These are phyloP conservation scores for Metschnikowia continentalis DNA, from an alignment of 805 yeast genomes.

Conservation along the genomic window DNA sequence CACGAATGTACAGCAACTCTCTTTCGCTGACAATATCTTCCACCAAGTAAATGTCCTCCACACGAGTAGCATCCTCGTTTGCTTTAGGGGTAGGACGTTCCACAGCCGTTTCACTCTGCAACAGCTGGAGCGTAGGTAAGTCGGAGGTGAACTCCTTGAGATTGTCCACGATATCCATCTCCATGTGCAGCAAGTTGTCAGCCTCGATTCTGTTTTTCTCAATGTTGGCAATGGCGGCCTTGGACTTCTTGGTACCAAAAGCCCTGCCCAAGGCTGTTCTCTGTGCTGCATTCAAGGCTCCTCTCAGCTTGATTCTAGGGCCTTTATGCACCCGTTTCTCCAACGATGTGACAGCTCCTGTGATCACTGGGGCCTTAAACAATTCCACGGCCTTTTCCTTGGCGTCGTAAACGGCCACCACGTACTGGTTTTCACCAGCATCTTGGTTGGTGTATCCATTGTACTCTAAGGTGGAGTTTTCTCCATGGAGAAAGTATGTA, in stretches of 20 bases:
- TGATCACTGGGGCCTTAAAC: constrained; percentile 57
- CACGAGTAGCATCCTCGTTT: constrained; percentile 72
- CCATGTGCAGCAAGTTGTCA: constrained; percentile 67
- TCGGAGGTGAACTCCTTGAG: constrained; percentile 66
- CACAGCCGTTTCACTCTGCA: constrained; percentile 51
- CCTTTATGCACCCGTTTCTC: constrained; percentile 53
- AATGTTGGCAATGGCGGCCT: constrained; percentile 76
- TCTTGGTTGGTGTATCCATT: constrained; percentile 47
- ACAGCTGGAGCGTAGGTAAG: constrained; percentile 67
- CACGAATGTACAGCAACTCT: constrained; percentile 62
- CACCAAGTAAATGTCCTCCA: constrained; percentile 78
- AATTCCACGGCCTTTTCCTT: constrained; percentile 59
- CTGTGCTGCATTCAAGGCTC: constrained; percentile 49
- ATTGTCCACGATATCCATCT: constrained; percentile 76
- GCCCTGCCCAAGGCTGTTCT: constrained; percentile 90
- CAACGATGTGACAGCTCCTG: constrained; percentile 60
- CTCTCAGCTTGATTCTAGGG: constrained; percentile 59
- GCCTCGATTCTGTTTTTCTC: constrained; percentile 86
- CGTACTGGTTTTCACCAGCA: constrained; percentile 47
- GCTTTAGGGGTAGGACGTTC: constrained; percentile 84
- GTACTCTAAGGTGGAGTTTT: constrained; percentile 66
- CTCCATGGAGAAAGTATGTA: constrained; percentile 66
- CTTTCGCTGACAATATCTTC: constrained; percentile 62
- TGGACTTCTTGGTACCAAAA: constrained; percentile 95
- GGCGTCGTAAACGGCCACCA: constrained; percentile 76